Conservation (phyloP, 805 yeast genomes). For the Jamesozyma rosinii region DNA sequence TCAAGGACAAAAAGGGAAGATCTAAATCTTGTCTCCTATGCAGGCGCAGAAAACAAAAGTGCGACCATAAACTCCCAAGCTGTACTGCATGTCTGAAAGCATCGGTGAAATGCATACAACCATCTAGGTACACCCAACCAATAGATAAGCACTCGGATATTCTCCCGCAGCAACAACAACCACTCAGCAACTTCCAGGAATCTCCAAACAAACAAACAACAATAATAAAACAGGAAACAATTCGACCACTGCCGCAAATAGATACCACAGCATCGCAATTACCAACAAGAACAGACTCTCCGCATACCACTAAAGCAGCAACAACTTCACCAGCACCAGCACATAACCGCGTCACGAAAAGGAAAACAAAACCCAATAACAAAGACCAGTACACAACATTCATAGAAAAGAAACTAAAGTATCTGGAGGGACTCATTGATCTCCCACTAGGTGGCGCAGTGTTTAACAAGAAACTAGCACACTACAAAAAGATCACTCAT, state of each 20-base stretch:
- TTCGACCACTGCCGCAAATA: background rate
- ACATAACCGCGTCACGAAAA: background rate
- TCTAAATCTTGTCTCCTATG: conserved; percentile 50
- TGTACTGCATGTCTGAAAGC: conserved; percentile 62
- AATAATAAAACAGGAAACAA: background rate
- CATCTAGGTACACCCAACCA: conserved; percentile 40
- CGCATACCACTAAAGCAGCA: background rate
- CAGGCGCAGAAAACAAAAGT: conserved; percentile 50
- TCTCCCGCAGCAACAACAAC: conserved; percentile 24
- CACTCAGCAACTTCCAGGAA: conserved; percentile 8
- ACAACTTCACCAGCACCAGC: background rate
- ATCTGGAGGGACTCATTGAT: conserved; percentile 39
- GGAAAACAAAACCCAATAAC: conserved; percentile 3
- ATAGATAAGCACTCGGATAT: conserved; percentile 3
- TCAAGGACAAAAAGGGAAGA: conserved; percentile 43
- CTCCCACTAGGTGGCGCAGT: conserved; percentile 23
- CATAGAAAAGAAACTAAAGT: conserved; percentile 45
- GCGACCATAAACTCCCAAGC: conserved; percentile 56
- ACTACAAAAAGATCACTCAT: conserved; percentile 31
- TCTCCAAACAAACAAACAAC: background rate
- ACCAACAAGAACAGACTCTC: background rate
- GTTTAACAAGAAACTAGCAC: conserved; percentile 23
- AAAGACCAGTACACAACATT: conserved; percentile 49
- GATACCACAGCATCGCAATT: background rate
- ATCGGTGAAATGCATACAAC: conserved; percentile 52